Base-by-base conservation (phyloP, 371 early-diverging fungal genomes). In the Mucor saturninus region DNA sequence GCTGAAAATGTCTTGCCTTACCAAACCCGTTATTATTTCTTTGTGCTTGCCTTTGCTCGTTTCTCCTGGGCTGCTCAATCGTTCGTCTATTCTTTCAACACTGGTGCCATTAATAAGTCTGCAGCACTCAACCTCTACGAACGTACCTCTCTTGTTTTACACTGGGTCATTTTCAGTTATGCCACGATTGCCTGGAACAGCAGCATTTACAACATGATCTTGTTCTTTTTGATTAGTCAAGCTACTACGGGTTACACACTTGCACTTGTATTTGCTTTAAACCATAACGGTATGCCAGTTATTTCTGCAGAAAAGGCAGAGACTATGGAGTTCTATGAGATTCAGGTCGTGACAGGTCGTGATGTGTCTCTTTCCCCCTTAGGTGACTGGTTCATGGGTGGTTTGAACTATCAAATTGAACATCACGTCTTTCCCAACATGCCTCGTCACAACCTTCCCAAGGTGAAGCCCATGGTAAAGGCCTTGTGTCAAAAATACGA, bases 261-360 rank as follows among this genome's bases (percentile, higher is more conserved):
- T 31, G 91, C 93, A 26, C 66, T 89, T 51, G 93, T 93, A 13
- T 94, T 95, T 71, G 87, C 91, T 30, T 74, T 95, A 49, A 95
- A 95, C 77, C 95, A 95, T 75, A 93, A 90, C 70, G 95, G 95
- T 43, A 95, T 93, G 94, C 89, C 91, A 9, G 86, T 95, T 30
- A 87, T 90, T 70, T 83, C 84, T n/a, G 70, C 80, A 60, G 84
- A 89, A 50, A 87, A 91, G 68, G 85, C 91, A 15, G 77, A 83
- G 28, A 69, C 80, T 5, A 87, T 89, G 83, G 90, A 91, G 61
- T 93, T 93, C 61, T 94, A 86, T 71, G 85, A 88, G 62, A 86
- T 91, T 51, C 91, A 91, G 64, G 86, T 91, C 39, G 71, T 88
- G 45, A 93, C 95, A 35, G 93, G 93, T 26, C 89, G 95, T 59